Percentiles rank a stretch among this genome's conserved stretches.
These are phyloP conservation scores for Ploettnerulaceae sp. DNA, from an alignment of 2,329 filamentous ascomycete species.

Conservation along the genomic window DNA sequence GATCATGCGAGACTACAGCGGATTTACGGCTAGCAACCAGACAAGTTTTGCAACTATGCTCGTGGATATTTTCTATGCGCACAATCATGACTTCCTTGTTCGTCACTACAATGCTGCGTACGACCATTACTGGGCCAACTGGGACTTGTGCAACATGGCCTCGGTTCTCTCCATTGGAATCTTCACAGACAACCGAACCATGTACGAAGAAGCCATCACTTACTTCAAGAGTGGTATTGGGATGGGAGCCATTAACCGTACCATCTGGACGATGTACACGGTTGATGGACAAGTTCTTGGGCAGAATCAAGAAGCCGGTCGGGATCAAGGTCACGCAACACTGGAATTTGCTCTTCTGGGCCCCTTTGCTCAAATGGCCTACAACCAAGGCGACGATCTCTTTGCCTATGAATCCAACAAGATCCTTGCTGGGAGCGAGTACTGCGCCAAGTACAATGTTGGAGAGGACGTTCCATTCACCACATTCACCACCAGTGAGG, in stretches of 20 bases:
- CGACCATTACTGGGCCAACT: constrained; percentile 36
- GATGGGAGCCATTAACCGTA: constrained; percentile 36
- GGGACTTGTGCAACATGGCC: constrained; percentile 43
- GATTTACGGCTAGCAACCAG: constrained; percentile 32
- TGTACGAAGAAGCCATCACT: constrained; percentile 36
- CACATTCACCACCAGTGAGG: constrained; percentile 37
- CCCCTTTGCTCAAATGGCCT: constrained; percentile 39
- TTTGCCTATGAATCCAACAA: constrained; percentile 35
- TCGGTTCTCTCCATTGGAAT: constrained; percentile 40
- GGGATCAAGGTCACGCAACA: constrained; percentile 43
- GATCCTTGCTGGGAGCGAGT: constrained; percentile 38
- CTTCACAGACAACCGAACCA: constrained; percentile 39
- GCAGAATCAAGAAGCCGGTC: constrained; percentile 40
- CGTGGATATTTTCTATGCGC: constrained; percentile 36
- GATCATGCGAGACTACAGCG: constrained; percentile 36
- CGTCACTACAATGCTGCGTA: constrained; percentile 35
- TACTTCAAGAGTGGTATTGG: constrained; percentile 40
- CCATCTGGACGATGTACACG: constrained; percentile 32
- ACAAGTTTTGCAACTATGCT: constrained; percentile 33
- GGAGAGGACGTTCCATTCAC: constrained; percentile 41
- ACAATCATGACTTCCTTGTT: constrained; percentile 38
- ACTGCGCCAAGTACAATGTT: constrained; percentile 40
- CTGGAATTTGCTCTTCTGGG: constrained; percentile 39
- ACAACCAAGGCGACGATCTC: constrained; percentile 41
- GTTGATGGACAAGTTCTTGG: constrained; percentile 34